These are phyloP conservation scores for Solanum bulbocastanum DNA, from an alignment of 257 asterid genomes.

Conservation along the genomic window DNA sequence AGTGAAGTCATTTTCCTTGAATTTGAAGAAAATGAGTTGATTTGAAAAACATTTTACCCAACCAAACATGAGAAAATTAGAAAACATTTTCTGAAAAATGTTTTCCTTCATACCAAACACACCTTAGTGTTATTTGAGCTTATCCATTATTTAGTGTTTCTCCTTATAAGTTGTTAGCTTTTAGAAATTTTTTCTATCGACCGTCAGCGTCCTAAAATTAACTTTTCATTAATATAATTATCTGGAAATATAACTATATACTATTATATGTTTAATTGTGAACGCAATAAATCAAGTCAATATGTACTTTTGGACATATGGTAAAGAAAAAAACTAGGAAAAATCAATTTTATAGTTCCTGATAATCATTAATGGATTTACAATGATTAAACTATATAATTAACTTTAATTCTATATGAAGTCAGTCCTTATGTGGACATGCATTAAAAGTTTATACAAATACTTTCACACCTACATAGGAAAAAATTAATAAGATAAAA, in stretches of 20 bases:
- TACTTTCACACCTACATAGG: neutral
- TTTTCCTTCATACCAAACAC: no score
- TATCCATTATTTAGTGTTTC: neutral
- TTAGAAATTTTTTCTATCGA: neutral
- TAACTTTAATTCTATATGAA: neutral
- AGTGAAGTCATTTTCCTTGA: no score
- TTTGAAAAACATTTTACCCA: no score
- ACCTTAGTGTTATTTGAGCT: no score
- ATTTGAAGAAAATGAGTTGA: no score
- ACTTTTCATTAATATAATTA: neutral
- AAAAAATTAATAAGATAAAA: neutral
- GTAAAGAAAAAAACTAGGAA: neutral
- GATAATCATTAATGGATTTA: no score
- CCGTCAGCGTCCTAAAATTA: neutral
- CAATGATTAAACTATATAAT: neutral
- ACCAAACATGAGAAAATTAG: no score
- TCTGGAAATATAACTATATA: no score
- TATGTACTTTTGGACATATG: neutral
- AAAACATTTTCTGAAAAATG: no score
- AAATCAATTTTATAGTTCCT: neutral
- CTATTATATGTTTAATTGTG: neutral
- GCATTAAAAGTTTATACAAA: neutral
- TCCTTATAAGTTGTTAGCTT: neutral
- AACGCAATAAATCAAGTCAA: neutral
- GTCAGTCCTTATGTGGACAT: neutral